These are phyloP conservation scores for Eucalyptus dawsonii DNA, from an alignment of 345 rosid genomes.

Conservation along the genomic window DNA sequence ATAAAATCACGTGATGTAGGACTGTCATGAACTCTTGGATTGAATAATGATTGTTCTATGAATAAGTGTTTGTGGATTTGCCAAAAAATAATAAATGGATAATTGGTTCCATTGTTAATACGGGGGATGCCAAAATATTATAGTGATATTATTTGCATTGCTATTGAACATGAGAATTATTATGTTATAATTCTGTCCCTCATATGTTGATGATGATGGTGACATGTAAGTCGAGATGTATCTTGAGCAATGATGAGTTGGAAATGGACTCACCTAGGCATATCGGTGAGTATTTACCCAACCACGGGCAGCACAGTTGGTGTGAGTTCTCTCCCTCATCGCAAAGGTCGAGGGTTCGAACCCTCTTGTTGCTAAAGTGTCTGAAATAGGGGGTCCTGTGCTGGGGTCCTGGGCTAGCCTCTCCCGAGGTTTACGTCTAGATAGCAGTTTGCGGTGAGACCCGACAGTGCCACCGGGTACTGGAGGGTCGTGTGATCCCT, in stretches of 20 bases:
- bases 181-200: not conserved
- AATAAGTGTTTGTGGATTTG: not conserved
- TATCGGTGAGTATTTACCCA: not conserved
- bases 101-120: not conserved
- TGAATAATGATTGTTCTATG: not conserved
- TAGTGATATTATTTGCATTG: not conserved
- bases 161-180: not conserved
- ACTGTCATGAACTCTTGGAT: not conserved
- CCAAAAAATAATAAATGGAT: not conserved
- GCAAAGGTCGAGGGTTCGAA: too few species aligned
- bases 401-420: too few species aligned
- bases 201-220: not conserved
- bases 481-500: too few species aligned
- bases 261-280: not conserved
- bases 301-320: too few species aligned
- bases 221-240: not conserved
- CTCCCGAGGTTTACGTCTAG: too few species aligned
- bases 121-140: not conserved
- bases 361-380: too few species aligned
- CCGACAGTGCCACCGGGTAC: too few species aligned
- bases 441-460: too few species aligned
- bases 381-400: too few species aligned
- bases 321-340: too few species aligned
- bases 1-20: not conserved
- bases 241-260: not conserved